A percentile compares a stretch with the other conserved stretches of the same genome.
Conservation (phyloP, 352 stramenopile species). For the Phytophthora hybrid region DNA sequence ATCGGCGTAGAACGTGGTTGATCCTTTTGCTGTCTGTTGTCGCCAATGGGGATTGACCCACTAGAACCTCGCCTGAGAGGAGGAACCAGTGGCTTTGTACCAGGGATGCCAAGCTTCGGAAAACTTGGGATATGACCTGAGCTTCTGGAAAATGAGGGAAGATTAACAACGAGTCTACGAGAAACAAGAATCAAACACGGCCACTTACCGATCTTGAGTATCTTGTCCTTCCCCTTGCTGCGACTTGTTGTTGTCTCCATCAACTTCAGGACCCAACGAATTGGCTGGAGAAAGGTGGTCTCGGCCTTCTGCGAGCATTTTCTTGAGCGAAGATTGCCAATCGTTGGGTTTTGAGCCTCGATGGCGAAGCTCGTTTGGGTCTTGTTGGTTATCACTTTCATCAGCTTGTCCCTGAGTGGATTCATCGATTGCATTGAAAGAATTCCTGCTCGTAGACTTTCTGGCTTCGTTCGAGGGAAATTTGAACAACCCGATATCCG, state of each 20-base stretch:
- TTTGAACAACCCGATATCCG: constrained; percentile 17
- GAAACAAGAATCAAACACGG: neutral
- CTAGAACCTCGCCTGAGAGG: constrained; percentile 45
- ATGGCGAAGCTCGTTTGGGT: constrained; percentile 12
- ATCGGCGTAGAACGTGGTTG: neutral
- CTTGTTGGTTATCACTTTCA: constrained; percentile 27
- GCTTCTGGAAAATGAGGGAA: constrained; percentile 2
- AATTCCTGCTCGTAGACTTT: constrained; percentile 11
- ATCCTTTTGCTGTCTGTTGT: constrained; percentile 27
- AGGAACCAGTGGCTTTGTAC: constrained; percentile 43
- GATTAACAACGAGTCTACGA: too few relatives aligned
- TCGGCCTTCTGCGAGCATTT: constrained; percentile 58
- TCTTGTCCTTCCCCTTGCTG: constrained; percentile 18
- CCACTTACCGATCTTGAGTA: constrained; percentile 8
- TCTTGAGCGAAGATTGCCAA: constrained; percentile 71
- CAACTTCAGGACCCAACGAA: constrained; percentile 12
- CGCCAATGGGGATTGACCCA: constrained; percentile 3
- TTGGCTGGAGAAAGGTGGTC: constrained; percentile 11
- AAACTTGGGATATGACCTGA: constrained; percentile 48
- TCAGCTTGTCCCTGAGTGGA: constrained; percentile 1
- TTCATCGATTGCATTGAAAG: constrained; percentile 7
- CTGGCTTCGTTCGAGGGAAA: constrained; percentile 10
- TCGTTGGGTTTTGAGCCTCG: constrained; percentile 30
- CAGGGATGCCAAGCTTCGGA: constrained; percentile 66
- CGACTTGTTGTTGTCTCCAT: constrained; percentile 6